Percentiles rank a stretch among this genome's conserved stretches.
Evolutionary conservation across 1,139 yeast species (phyloP).

Genomic region (Geotrichum reessii): DNA sequence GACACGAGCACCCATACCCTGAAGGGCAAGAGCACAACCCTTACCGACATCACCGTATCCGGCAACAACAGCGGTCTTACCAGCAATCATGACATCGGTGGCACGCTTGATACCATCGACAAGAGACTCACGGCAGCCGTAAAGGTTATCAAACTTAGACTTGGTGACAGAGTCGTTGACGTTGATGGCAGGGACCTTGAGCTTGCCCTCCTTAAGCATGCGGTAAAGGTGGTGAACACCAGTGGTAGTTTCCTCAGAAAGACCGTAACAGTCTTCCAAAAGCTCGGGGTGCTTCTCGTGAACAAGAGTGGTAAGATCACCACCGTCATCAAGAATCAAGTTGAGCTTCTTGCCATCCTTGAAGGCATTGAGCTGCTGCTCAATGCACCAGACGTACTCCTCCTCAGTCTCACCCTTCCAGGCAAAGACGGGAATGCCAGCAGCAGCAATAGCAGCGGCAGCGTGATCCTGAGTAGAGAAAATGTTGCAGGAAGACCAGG

Average conservation of each 20-base stretch:
- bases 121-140: constrained; percentile 99
- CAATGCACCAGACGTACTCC: constrained; percentile 99
- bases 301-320: constrained; percentile 94
- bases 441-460: constrained; percentile 99
- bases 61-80: constrained; percentile 98
- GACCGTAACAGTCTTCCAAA: constrained; percentile 92
- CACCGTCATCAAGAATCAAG: constrained; percentile 99
- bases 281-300: constrained; percentile 98
- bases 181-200: constrained; percentile 99
- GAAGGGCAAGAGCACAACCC: constrained; percentile 99
- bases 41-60: constrained; percentile 99
- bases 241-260: constrained; percentile 99
- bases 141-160: constrained; percentile 98
- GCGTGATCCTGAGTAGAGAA: constrained; percentile 99
- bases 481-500: constrained; percentile 99
- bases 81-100: constrained; percentile 99
- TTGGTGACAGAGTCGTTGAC: constrained; percentile 99
- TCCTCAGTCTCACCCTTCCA: constrained; percentile 99
- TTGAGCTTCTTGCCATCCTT: constrained; percentile 93
- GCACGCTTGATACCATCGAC: constrained; percentile 99
- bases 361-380: constrained; percentile 98
- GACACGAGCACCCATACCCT: constrained; percentile 99
- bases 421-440: constrained; percentile 99
- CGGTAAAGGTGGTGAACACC: constrained; percentile 99
- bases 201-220: constrained; percentile 82